phyloP scores from a whole-genome alignment of 2,329 filamentous ascomycete genomes.

The Fonsecaea erecta region DNA sequence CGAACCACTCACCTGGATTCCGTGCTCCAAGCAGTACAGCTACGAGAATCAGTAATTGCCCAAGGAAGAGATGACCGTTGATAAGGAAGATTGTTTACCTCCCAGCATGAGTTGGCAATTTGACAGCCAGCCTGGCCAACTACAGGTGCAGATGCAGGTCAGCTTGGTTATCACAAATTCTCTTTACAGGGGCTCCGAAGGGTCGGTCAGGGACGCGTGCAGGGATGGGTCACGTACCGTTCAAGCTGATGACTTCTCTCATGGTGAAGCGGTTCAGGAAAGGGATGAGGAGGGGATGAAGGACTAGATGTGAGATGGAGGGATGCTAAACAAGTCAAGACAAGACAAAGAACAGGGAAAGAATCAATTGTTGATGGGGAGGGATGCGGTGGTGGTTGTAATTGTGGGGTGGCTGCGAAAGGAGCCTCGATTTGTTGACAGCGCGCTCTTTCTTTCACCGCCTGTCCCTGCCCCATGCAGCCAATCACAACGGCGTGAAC shows the following conservation, averaged over 20 bases:
- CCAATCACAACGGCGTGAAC: constrained; percentile 9
- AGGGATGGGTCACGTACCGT: constrained; percentile 70
- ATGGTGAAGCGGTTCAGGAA: constrained; percentile 60
- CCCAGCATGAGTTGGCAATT: constrained; percentile 99
- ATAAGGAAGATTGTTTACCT: constrained; percentile 69
- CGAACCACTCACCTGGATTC: constrained; percentile 79
- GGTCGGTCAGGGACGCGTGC: constrained; percentile 35
- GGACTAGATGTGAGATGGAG: constrained; percentile 3
- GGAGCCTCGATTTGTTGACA: constrained; percentile 28
- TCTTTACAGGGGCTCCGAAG: constrained; percentile 23
- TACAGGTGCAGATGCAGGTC: constrained; percentile 62
- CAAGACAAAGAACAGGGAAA: constrained; percentile 25
- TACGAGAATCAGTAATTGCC: constrained; percentile 54
- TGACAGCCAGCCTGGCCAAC: constrained; percentile 99
- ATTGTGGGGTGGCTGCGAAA: constrained; percentile 26
- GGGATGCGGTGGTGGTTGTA: constrained; percentile 30
- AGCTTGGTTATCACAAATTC: constrained; percentile 49
- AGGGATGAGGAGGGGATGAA: constrained; percentile 15
- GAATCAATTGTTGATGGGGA: constrained; percentile 34
- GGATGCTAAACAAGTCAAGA: constrained; percentile 17
- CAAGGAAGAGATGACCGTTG: background rate
- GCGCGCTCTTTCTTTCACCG: constrained; percentile 32
- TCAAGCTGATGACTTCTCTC: constrained; percentile 99
- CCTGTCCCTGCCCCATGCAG: constrained; percentile 17
- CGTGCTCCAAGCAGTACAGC: constrained; percentile 99